phyloP scores from a whole-genome alignment of 176 grass and related monocot species.

The Cenchrus purpureus region DNA sequence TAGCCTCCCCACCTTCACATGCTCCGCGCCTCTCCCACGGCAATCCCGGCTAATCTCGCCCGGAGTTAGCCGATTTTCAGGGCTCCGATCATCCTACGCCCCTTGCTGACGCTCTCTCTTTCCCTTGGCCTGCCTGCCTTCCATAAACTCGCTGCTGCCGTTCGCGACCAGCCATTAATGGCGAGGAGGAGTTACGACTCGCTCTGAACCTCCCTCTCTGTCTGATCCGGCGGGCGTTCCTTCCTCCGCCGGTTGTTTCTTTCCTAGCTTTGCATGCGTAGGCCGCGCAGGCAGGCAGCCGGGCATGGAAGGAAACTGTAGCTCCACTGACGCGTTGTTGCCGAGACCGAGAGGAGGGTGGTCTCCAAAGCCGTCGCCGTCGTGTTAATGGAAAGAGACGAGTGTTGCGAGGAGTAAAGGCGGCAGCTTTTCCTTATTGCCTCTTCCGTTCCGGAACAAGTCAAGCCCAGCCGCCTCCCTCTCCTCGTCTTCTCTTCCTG shows the following conservation, averaged over 20 bases:
- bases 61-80: not conserved
- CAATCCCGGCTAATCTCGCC: slow-evolving; percentile 30
- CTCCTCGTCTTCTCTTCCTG: not conserved
- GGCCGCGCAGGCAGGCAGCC: not conserved
- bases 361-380: not conserved
- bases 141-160: not conserved
- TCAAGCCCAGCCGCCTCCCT: not conserved
- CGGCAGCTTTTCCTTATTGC: slow-evolving; percentile 3
- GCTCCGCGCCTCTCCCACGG: slow-evolving; percentile 21
- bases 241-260: slow-evolving; percentile 14
- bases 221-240: slow-evolving; percentile 27
- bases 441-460: slow-evolving; percentile 23
- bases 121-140: not conserved
- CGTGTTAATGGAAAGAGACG: slow-evolving; percentile 19
- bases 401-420: slow-evolving; percentile 27
- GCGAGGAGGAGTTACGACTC: slow-evolving; percentile 39
- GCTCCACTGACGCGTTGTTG: slow-evolving; percentile 31
- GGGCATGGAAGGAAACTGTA: slow-evolving; percentile 41
- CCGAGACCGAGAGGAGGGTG: not conserved
- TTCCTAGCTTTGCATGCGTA: slow-evolving; percentile 20
- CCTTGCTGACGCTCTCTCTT: not conserved
- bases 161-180: slow-evolving; percentile 41
- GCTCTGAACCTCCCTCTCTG: slow-evolving; percentile 3
- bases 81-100: not conserved
- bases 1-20: not conserved